Evolutionary conservation across 2,329 filamentous ascomycete genomes (phyloP), one percentile per base, ranked within the genome.

Genomic region (Pseudogymnoascus sp.): DNA sequence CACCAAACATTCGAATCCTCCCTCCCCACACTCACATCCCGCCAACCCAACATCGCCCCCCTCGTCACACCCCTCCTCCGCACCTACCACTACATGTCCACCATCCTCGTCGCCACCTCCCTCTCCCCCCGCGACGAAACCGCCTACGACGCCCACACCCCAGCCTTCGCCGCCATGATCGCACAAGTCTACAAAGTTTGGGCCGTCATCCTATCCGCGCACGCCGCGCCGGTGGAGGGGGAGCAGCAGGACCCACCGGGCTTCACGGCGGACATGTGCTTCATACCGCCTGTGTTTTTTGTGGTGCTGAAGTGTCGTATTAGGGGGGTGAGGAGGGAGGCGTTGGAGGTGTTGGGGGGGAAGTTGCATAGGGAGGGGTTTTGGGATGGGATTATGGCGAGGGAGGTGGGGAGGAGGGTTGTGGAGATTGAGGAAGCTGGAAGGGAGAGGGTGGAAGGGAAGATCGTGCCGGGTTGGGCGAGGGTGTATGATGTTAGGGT

Each of bases 231-330:
- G n/a, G n/a, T 36, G 6, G 44, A 33, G 1, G 31, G 60, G 7
- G 33, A 36, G 8, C 24, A 15, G 3, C 41, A 63, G 9, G 69
- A 72, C 36, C 73, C 74, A 66, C 68, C 71, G n/a, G 63, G 66
- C 7, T 72, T 73, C 1, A 72, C 75, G 11, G 65, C 71, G 4
- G 78, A 81, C 61, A 70, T 78, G 8, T 78, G 78, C 7, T 77
- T 76, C 69, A 72, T 79, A 8, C 70, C 77, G 5, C 74, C 76
- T 0, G 70, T 81, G 2, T 80, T 79, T 63, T 81, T 74, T 63
- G 66, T 73, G 1, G 78, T 77, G 0, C 61, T 77, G 3, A 81
- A 81, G 63, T 82, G 79, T 41, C 76, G 80, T 0, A 68, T 74
- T 1, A 74, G 72, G 40, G 67, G 68, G 3, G 67, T 81, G 7